Evolutionary conservation across 2,329 filamentous ascomycete genomes (phyloP).

Genomic region (Hypocrella siamensis): DNA sequence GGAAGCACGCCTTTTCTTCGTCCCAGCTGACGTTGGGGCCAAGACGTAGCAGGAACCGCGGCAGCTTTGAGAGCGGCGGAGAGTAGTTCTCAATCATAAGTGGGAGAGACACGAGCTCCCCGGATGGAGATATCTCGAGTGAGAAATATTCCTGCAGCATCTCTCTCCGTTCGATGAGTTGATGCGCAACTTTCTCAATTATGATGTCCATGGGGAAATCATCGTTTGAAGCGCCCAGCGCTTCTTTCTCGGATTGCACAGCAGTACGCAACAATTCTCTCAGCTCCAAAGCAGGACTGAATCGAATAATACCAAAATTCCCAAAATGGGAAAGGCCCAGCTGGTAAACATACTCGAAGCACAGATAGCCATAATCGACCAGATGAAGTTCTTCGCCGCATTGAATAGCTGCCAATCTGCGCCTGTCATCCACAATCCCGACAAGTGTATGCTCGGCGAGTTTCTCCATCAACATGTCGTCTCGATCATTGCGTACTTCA

Average conservation of each 20-base stretch:
- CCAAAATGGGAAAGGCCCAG: constrained; percentile 87
- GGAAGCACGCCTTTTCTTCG: constrained; percentile 73
- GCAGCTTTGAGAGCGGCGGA: constrained; percentile 73
- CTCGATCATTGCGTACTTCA: constrained; percentile 65
- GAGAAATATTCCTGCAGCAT: constrained; percentile 93
- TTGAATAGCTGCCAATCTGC: constrained; percentile 84
- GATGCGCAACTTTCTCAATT: constrained; percentile 46
- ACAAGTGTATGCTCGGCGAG: constrained; percentile 86
- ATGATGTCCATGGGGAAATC: constrained; percentile 53
- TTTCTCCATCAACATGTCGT: constrained; percentile 73
- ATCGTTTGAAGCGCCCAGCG: constrained; percentile 23
- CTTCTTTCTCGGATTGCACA: constrained; percentile 50
- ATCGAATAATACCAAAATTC: constrained; percentile 76
- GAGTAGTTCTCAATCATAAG: constrained; percentile 80
- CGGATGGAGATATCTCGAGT: constrained; percentile 62
- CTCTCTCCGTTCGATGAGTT: constrained; percentile 60
- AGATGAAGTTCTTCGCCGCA: constrained; percentile 83
- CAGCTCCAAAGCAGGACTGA: constrained; percentile 61
- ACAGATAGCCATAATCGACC: constrained; percentile 79
- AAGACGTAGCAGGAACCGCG: constrained; percentile 71
- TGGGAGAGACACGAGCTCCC: constrained; percentile 65
- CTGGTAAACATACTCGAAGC: constrained; percentile 90
- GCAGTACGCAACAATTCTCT: constrained; percentile 56
- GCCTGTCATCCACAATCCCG: constrained; percentile 74
- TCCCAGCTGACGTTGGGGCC: constrained; percentile 82